Percentiles rank a stretch among this genome's conserved stretches.
Evolutionary conservation across 495 filamentous ascomycete genomes (phyloP).

Genomic region (Tuber microsphaerosporum): DNA sequence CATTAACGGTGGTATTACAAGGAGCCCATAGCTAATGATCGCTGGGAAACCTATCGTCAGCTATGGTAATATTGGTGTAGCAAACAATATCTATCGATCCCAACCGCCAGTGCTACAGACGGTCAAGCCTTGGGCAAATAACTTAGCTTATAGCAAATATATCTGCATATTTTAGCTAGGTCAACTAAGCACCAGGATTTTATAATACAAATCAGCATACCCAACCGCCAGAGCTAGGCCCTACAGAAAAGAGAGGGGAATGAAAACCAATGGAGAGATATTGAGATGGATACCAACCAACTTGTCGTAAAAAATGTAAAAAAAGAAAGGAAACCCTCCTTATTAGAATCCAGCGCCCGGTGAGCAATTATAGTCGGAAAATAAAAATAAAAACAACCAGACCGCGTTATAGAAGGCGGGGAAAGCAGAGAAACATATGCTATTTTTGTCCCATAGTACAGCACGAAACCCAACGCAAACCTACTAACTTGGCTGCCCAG

Average conservation of each 20-base stretch:
- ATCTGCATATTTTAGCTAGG: not conserved
- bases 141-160: not conserved
- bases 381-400: not conserved
- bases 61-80: not conserved
- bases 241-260: not conserved
- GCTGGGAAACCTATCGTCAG: not conserved
- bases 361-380: not conserved
- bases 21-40: not conserved
- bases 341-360: not conserved
- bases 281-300: not conserved
- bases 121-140: not conserved
- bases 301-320: not conserved
- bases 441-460: not conserved
- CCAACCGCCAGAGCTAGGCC: not conserved
- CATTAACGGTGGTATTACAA: not conserved
- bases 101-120: not conserved
- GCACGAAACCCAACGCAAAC: conserved; percentile 2
- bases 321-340: not conserved
- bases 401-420: not conserved
- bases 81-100: not conserved
- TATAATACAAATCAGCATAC: not conserved
- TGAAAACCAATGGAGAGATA: not conserved
- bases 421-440: not conserved
- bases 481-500: not conserved
- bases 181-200: not conserved